These are phyloP conservation scores for Acanthamoeba sp. DNA, from an alignment of 208 protist genomes.

Conservation along the genomic window DNA sequence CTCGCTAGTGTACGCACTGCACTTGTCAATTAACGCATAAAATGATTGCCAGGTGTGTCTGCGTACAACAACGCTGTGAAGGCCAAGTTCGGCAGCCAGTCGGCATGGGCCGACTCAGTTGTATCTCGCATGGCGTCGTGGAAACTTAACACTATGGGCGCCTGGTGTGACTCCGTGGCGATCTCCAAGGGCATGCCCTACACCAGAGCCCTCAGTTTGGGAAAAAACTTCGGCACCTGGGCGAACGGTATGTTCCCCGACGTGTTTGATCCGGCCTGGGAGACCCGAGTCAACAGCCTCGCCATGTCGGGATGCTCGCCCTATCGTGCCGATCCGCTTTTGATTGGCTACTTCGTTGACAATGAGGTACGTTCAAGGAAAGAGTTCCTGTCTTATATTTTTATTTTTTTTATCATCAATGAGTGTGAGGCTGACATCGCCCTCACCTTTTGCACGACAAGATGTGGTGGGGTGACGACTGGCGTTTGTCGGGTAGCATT, in stretches of 20 bases:
- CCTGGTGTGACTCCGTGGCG: not conserved
- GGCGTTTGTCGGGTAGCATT: not conserved
- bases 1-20: too few relatives aligned
- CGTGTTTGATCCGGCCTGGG: conserved; percentile 18
- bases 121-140: not conserved
- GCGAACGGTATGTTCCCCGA: not conserved
- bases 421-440: not conserved
- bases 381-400: too few relatives aligned
- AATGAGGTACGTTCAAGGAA: not conserved
- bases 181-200: conserved; percentile 33
- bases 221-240: not conserved
- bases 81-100: conserved; percentile 7
- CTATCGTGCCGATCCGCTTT: not conserved
- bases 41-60: not conserved
- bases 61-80: not conserved
- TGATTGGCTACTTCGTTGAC: conserved; percentile 10
- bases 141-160: not conserved
- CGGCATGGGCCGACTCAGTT: conserved; percentile 1
- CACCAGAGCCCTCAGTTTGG: not conserved
- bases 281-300: too few relatives aligned
- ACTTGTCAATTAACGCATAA: not conserved
- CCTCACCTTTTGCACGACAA: not conserved
- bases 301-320: not conserved
- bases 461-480: conserved; percentile 54
- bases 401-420: not conserved